Percentiles rank a stretch among this genome's conserved stretches.
phyloP scores from a whole-genome alignment of 495 filamentous ascomycete genomes.

The Neurospora pannonica region DNA sequence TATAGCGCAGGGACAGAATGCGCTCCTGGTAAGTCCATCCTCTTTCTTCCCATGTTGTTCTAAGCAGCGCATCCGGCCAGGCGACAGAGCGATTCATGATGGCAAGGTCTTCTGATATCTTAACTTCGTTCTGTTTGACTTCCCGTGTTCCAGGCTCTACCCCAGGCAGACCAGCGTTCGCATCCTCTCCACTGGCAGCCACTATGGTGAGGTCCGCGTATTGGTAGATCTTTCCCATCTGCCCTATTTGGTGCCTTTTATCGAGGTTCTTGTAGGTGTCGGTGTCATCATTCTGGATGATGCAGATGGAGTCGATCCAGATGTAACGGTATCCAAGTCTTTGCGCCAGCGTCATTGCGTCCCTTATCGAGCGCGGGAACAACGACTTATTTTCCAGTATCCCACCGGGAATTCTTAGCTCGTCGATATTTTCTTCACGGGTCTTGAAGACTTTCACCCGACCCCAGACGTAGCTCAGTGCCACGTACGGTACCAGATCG shows the following conservation, averaged over 20 bases:
- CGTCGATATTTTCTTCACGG: background rate
- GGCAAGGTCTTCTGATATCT: background rate
- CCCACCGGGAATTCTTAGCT: background rate
- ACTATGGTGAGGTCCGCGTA: constrained; percentile 2
- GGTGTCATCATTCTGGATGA: constrained; percentile 20
- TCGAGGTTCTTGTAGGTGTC: background rate
- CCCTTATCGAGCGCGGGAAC: background rate
- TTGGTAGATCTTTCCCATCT: constrained; percentile 12
- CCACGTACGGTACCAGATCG: background rate
- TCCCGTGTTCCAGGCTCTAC: background rate
- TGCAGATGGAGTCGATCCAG: constrained; percentile 21
- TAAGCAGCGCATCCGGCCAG: background rate
- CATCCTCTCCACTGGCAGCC: background rate
- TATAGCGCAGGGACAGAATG: background rate
- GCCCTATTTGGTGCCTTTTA: constrained; percentile 16
- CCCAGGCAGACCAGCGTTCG: background rate
- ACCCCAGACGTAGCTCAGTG: background rate
- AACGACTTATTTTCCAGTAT: background rate
- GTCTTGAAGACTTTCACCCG: background rate
- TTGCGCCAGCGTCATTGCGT: background rate
- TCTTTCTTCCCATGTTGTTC: background rate
- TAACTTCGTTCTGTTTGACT: background rate
- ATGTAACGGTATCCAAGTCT: constrained; percentile 5
- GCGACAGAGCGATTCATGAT: background rate
- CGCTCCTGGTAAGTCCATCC: background rate